These are phyloP conservation scores for Hyparrhenia diplandra DNA, from an alignment of 176 grass and related monocot species.

Conservation along the genomic window DNA sequence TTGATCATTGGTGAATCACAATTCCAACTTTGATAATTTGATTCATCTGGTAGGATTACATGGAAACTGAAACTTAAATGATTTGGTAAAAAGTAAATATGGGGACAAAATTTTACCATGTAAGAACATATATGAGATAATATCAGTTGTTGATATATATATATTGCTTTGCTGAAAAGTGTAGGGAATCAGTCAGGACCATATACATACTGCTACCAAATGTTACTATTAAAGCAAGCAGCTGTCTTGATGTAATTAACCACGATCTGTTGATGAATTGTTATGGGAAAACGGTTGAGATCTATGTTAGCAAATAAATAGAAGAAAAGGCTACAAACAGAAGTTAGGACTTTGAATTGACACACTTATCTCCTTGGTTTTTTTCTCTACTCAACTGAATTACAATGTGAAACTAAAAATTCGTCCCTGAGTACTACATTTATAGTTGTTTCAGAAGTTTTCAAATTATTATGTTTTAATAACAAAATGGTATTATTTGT, in stretches of 20 bases:
- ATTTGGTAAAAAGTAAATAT: neutral
- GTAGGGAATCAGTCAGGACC: neutral
- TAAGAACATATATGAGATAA: neutral
- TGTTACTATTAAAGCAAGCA: neutral
- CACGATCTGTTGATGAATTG: neutral
- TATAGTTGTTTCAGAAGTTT: neutral
- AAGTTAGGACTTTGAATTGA: slow-evolving; percentile 4
- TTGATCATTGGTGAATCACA: slow-evolving; percentile 3
- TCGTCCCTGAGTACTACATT: neutral
- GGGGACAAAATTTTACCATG: neutral
- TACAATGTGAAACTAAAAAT: neutral
- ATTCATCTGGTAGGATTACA: neutral
- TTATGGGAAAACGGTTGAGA: neutral
- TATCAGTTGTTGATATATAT: neutral
- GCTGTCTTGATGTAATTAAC: neutral
- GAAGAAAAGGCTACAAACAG: neutral
- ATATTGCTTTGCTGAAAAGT: neutral
- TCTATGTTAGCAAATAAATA: neutral
- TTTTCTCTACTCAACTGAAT: neutral
- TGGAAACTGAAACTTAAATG: neutral
- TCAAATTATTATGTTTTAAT: slow-evolving; percentile 6
- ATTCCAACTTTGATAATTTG: neutral
- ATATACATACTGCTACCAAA: neutral
- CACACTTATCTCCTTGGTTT: neutral
- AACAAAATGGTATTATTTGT: neutral